Percentiles rank a stretch among this genome's conserved stretches.
Evolutionary conservation across 495 filamentous ascomycete species (phyloP).

Genomic region (Coniosporium apollinis): DNA sequence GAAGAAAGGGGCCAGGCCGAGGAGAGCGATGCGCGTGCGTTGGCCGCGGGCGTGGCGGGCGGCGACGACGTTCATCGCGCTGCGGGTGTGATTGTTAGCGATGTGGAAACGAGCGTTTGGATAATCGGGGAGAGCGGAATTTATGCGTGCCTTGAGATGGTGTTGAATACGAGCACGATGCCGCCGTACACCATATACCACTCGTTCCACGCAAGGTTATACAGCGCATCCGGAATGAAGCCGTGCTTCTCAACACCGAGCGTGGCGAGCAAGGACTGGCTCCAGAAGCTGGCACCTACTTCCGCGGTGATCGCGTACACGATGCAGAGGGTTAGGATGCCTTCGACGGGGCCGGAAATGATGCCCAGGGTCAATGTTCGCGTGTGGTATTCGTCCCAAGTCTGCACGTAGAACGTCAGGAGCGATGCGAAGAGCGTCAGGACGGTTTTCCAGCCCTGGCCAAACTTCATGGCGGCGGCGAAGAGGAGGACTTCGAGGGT

Average conservation of each 20-base stretch:
- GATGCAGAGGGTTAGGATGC: slow-evolving; percentile 64
- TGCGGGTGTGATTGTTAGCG: slow-evolving; percentile 16
- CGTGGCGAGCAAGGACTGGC: slow-evolving; percentile 56
- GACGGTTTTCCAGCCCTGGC: slow-evolving; percentile 81
- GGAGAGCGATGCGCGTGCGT: slow-evolving; percentile 49
- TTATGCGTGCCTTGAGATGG: slow-evolving; percentile 34
- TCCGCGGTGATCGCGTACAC: slow-evolving; percentile 77
- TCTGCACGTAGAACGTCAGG: slow-evolving; percentile 92
- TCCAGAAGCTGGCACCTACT: slow-evolving; percentile 84
- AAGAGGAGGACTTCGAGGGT: slow-evolving; percentile 88
- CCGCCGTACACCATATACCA: slow-evolving; percentile 91
- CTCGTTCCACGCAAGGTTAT: slow-evolving; percentile 67
- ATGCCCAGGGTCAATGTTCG: slow-evolving; percentile 84
- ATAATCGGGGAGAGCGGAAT: neutral
- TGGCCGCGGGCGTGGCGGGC: slow-evolving; percentile 59
- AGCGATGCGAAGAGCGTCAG: slow-evolving; percentile 68
- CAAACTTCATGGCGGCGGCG: slow-evolving; percentile 76
- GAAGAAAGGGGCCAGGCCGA: slow-evolving; percentile 68
- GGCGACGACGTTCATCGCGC: slow-evolving; percentile 65
- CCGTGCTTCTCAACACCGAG: slow-evolving; percentile 48
- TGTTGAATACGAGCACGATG: slow-evolving; percentile 70
- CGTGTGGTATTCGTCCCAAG: slow-evolving; percentile 98
- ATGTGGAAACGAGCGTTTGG: no score
- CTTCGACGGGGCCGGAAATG: slow-evolving; percentile 89
- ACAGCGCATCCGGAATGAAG: slow-evolving; percentile 50